These are phyloP conservation scores for Penicillium janthinellum DNA, from an alignment of 2,329 filamentous ascomycete genomes.

Conservation along the genomic window DNA sequence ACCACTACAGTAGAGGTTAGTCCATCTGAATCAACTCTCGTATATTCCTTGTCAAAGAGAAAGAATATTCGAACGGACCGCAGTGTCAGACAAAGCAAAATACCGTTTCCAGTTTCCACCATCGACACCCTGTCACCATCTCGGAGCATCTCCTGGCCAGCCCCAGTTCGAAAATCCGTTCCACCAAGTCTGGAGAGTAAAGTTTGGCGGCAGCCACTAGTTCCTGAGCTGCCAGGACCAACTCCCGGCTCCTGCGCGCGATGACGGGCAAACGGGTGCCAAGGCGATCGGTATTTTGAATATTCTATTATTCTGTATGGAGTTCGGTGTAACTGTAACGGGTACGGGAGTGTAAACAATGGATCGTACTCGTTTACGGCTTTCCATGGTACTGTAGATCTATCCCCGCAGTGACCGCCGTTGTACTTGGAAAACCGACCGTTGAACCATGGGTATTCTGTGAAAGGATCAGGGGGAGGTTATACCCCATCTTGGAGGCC, in stretches of 20 bases:
- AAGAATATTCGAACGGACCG: too few species aligned
- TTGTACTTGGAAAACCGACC: not conserved
- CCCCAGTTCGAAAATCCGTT: not conserved
- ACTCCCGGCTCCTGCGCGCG: conserved; percentile 12
- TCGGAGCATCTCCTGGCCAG: not conserved
- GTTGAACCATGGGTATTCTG: not conserved
- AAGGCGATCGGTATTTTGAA: conserved; percentile 4
- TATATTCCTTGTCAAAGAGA: not conserved
- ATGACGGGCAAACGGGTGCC: conserved; percentile 18
- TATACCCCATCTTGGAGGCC: not conserved
- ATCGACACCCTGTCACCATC: too few species aligned
- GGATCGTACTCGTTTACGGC: not conserved
- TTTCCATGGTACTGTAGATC: not conserved
- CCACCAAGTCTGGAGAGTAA: not conserved
- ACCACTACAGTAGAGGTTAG: not conserved
- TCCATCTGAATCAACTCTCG: not conserved
- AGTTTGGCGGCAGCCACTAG: conserved; percentile 18
- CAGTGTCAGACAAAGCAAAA: not conserved
- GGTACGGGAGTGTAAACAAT: not conserved
- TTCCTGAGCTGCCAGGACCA: conserved; percentile 18
- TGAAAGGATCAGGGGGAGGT: not conserved
- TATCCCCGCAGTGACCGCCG: not conserved
- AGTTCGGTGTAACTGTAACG: not conserved
- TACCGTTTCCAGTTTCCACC: not conserved
- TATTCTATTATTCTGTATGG: not conserved